Conservation (phyloP, 2,329 filamentous ascomycete genomes). For the Claviceps arundinis region DNA sequence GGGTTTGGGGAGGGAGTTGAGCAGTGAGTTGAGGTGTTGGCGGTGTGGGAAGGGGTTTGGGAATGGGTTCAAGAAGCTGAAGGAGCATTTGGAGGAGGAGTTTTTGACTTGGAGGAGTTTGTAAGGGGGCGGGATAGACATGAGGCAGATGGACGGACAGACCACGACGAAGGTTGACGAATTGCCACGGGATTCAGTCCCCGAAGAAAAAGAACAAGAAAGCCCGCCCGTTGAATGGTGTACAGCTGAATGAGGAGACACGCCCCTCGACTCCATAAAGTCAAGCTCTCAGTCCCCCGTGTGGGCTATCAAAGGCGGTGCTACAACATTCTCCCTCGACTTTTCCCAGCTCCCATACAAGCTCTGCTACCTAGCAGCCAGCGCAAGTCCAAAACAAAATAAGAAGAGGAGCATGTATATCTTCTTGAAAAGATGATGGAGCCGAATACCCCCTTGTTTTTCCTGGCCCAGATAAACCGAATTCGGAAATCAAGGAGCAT, state of each 20-base stretch:
- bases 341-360: not conserved
- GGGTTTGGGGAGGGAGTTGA: slow-evolving; percentile 38
- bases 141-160: not conserved
- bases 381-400: not conserved
- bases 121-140: slow-evolving; percentile 19
- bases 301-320: not conserved
- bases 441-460: not conserved
- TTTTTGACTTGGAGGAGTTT: slow-evolving; percentile 61
- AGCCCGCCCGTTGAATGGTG: not conserved
- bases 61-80: slow-evolving; percentile 60
- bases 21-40: slow-evolving; percentile 65
- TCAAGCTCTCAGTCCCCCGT: not conserved
- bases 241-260: not conserved
- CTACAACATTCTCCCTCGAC: not conserved
- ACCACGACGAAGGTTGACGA: not conserved
- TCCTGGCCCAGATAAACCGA: too few relatives aligned
- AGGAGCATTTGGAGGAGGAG: slow-evolving; percentile 62
- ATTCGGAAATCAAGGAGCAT: too few relatives aligned
- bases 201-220: not conserved
- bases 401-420: too few relatives aligned
- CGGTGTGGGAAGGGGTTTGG: slow-evolving; percentile 63
- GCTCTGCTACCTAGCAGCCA: not conserved
- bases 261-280: not conserved
- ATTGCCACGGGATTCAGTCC: not conserved
- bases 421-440: too few relatives aligned